phyloP scores from a whole-genome alignment of 140 eudicot species.

The Oenanthe javanica region DNA sequence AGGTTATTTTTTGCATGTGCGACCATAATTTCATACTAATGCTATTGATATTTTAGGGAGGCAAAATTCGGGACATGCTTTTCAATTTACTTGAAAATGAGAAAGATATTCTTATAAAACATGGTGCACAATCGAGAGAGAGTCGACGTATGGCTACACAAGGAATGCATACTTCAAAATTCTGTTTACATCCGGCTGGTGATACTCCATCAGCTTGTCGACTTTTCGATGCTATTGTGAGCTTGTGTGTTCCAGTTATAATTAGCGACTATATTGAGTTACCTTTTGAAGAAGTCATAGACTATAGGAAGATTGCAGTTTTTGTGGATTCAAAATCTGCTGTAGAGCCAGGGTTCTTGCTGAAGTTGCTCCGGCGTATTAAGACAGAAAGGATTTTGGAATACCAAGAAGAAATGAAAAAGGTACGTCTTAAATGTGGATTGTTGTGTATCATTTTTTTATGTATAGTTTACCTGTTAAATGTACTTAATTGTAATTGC shows the following conservation, averaged over 20 bases:
- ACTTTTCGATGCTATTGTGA: constrained; percentile 96
- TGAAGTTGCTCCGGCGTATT: constrained; percentile 49
- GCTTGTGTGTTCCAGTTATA: constrained; percentile 91
- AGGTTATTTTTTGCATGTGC: not conserved
- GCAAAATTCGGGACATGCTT: constrained; percentile 81
- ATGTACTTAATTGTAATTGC: not conserved
- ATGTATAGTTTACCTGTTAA: not conserved
- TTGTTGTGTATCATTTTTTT: not conserved
- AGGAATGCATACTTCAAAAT: constrained; percentile 93
- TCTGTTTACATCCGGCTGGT: constrained; percentile 99
- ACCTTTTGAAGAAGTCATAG: constrained; percentile 95
- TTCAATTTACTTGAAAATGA: constrained; percentile 85
- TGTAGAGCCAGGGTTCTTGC: constrained; percentile 62
- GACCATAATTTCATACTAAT: constrained; percentile 8
- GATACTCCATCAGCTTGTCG: constrained; percentile 98
- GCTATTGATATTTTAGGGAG: constrained; percentile 53
- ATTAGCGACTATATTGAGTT: constrained; percentile 85
- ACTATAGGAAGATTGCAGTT: constrained; percentile 81
- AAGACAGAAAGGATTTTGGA: constrained; percentile 49
- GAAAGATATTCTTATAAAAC: constrained; percentile 67
- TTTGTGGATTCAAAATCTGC: constrained; percentile 82
- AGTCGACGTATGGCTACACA: constrained; percentile 93
- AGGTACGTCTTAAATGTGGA: constrained; percentile 33
- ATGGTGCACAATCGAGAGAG: constrained; percentile 94
- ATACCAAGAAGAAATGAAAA: constrained; percentile 64